Conservation (phyloP, 331 rosid species). For the Rosa hybrid region DNA sequence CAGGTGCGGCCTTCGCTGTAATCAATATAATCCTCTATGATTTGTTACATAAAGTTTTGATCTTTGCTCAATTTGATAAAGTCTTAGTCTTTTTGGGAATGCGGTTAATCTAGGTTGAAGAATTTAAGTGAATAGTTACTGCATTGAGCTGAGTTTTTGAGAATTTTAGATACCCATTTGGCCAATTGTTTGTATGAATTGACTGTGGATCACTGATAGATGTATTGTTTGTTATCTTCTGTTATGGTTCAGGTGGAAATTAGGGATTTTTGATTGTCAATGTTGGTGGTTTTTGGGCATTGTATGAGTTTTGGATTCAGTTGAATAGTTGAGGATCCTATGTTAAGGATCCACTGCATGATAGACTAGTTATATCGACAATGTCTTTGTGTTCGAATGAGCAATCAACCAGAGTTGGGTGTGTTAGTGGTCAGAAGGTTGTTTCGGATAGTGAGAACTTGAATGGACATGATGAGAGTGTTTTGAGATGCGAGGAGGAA, state of each 20-base stretch:
- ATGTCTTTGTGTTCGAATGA: constrained; percentile 47
- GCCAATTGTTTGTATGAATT: not conserved
- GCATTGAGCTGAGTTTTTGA: not conserved
- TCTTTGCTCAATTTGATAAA: not conserved
- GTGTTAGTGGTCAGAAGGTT: constrained; percentile 29
- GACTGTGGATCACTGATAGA: not conserved
- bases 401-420: constrained; percentile 34
- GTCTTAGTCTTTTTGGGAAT: not conserved
- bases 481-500: constrained; percentile 39
- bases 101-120: not conserved
- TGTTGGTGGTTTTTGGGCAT: not conserved
- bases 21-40: not conserved
- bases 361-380: constrained; percentile 22
- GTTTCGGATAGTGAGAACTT: not conserved
- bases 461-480: constrained; percentile 33
- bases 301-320: constrained; percentile 15
- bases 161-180: not conserved
- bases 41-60: not conserved
- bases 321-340: not conserved
- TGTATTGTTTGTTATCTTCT: not conserved
- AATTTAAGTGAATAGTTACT: not conserved
- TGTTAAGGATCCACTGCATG: constrained; percentile 14
- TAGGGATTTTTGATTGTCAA: not conserved
- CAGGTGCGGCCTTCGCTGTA: not conserved
- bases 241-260: constrained; percentile 13